Conservation (phyloP, 2,329 filamentous ascomycete genomes). For the Xylaria polymorpha region DNA sequence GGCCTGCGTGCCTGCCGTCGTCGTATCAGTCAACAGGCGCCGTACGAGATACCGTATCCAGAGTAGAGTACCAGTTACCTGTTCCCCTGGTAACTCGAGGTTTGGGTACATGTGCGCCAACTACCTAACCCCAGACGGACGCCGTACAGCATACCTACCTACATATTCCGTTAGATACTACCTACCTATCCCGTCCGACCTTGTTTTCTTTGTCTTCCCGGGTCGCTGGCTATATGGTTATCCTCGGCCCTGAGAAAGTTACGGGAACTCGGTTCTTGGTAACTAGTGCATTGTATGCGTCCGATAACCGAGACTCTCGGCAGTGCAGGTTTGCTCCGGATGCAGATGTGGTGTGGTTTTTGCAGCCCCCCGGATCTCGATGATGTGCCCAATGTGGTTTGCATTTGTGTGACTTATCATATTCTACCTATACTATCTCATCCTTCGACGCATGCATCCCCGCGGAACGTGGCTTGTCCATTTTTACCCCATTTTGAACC, state of each 20-base stretch:
- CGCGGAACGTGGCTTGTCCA: not conserved
- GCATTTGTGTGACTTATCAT: slow-evolving; percentile 20
- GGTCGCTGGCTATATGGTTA: not conserved
- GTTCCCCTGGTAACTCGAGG: not conserved
- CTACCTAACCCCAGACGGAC: slow-evolving; percentile 6
- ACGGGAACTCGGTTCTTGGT: slow-evolving; percentile 15
- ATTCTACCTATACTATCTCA: not conserved
- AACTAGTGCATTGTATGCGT: slow-evolving; percentile 10
- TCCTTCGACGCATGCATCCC: not conserved
- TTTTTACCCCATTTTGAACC: not conserved
- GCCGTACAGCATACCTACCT: slow-evolving; percentile 1
- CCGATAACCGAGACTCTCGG: slow-evolving; percentile 29
- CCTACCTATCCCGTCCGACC: slow-evolving; percentile 2
- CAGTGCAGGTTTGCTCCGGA: not conserved
- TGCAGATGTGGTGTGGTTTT: slow-evolving; percentile 5
- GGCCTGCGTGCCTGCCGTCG: not conserved
- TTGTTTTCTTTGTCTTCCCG: not conserved
- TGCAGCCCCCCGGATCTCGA: not conserved
- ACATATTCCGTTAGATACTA: not conserved
- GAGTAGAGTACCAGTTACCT: not conserved
- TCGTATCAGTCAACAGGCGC: not conserved
- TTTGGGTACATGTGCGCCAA: not conserved
- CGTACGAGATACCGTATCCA: slow-evolving; percentile 13
- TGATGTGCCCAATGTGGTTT: not conserved
- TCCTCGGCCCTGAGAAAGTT: not conserved